Conservation (phyloP, 2,329 filamentous ascomycete species). For the Talaromyces sp. region DNA sequence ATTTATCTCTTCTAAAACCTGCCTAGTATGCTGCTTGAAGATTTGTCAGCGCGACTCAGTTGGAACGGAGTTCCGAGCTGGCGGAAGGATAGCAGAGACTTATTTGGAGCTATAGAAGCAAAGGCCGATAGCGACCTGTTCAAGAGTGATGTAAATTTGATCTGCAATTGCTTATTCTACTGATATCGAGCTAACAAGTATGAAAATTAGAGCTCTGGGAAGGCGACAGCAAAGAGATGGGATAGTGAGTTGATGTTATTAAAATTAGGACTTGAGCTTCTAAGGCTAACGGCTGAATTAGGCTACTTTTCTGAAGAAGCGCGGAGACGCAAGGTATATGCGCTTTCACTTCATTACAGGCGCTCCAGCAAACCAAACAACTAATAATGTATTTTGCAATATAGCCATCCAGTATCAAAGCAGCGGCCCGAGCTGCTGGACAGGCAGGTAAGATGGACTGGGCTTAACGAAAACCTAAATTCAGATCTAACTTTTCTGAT, state of each 20-base stretch:
- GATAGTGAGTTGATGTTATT: background rate
- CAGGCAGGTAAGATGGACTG: background rate
- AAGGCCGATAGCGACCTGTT: background rate
- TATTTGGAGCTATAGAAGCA: background rate
- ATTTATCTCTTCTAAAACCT: background rate
- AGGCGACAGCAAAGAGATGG: background rate
- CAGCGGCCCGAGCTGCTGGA: background rate
- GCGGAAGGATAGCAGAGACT: background rate
- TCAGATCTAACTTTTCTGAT: background rate
- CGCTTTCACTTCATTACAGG: too few relatives aligned
- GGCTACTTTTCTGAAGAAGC: conserved; percentile 2
- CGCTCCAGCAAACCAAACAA: background rate
- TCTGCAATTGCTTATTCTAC: background rate
- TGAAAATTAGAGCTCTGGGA: background rate
- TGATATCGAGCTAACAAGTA: background rate
- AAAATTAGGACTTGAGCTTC: background rate
- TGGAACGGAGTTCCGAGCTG: background rate
- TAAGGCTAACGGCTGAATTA: too few relatives aligned
- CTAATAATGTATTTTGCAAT: background rate
- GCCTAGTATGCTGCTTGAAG: background rate
- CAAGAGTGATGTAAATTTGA: background rate
- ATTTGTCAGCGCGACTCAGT: background rate
- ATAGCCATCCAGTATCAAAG: conserved; percentile 8
- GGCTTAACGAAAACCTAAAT: background rate
- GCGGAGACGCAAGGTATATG: background rate